Conservation (phyloP, 306 rosid genomes). For the Calophaca sinica region DNA sequence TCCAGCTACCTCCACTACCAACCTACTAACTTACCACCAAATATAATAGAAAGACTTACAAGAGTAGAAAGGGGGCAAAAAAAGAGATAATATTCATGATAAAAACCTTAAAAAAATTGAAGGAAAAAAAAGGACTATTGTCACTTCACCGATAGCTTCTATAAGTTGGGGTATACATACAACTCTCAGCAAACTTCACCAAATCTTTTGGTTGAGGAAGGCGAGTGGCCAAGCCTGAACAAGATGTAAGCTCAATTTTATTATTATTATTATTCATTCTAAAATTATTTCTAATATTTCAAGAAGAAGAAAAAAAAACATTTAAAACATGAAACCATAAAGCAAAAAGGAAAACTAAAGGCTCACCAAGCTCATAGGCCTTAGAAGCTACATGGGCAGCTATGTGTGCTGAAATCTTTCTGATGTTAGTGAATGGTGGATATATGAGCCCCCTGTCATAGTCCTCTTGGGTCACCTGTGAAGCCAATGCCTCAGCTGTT, state of each 20-base stretch:
- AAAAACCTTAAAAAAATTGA: constrained; percentile 24
- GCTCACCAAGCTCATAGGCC: constrained; percentile 90
- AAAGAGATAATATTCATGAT: neutral
- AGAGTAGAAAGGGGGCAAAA: constrained; percentile 8
- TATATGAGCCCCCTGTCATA: constrained; percentile 83
- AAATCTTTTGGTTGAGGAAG: constrained; percentile 89
- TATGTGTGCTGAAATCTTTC: constrained; percentile 92
- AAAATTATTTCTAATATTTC: constrained; percentile 2
- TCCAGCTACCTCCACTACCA: constrained; percentile 38
- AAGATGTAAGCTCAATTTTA: constrained; percentile 30
- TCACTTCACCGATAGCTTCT: constrained; percentile 67
- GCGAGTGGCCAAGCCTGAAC: constrained; percentile 86
- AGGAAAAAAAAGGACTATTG: neutral
- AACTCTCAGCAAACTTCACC: constrained; percentile 83
- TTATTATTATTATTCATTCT: constrained; percentile 3
- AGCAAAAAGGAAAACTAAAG: neutral
- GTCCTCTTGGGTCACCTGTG: constrained; percentile 73
- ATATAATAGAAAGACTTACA: constrained; percentile 38
- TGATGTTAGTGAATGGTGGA: constrained; percentile 88
- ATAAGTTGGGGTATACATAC: constrained; percentile 86
- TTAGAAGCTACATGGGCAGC: constrained; percentile 92
- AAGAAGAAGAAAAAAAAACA: neutral
- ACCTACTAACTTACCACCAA: constrained; percentile 26
- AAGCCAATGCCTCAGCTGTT: constrained; percentile 94
- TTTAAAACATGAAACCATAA: neutral